phyloP scores from a whole-genome alignment of 2,329 filamentous ascomycete genomes.

The Daldinia sp. region DNA sequence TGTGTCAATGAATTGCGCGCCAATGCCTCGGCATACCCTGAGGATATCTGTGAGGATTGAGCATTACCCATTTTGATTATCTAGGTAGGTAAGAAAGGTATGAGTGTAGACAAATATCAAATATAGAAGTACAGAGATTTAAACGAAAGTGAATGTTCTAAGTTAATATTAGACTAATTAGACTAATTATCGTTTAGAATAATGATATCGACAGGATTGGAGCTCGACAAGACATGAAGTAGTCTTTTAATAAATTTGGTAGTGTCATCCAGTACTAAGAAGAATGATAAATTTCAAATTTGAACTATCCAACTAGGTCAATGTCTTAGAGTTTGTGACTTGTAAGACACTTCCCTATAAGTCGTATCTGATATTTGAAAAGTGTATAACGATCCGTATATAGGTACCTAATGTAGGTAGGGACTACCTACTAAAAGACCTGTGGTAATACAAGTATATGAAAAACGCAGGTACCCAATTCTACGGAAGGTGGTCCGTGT shows the following conservation, averaged over 20 bases:
- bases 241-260: neutral
- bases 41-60: slow-evolving; percentile 49
- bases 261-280: neutral
- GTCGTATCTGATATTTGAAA: neutral
- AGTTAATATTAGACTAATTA: slow-evolving; percentile 1
- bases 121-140: neutral
- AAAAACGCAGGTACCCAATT: neutral
- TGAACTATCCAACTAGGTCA: neutral
- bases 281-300: neutral
- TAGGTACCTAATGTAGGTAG: too few relatives aligned
- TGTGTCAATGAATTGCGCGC: slow-evolving; percentile 43
- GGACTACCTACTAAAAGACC: too few relatives aligned
- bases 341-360: neutral
- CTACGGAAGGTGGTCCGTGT: slow-evolving; percentile 31
- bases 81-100: neutral
- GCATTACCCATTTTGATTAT: slow-evolving; percentile 51
- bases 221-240: neutral
- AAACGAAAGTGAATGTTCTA: neutral
- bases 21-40: slow-evolving; percentile 43
- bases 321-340: slow-evolving; percentile 1
- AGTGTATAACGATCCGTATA: too few relatives aligned
- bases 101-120: neutral
- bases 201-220: neutral
- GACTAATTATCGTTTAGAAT: neutral
- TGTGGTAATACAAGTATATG: neutral